Evolutionary conservation across 2,329 filamentous ascomycete species (phyloP), one percentile per base, ranked within the genome.

Genomic region (Orbilia oligospora): DNA sequence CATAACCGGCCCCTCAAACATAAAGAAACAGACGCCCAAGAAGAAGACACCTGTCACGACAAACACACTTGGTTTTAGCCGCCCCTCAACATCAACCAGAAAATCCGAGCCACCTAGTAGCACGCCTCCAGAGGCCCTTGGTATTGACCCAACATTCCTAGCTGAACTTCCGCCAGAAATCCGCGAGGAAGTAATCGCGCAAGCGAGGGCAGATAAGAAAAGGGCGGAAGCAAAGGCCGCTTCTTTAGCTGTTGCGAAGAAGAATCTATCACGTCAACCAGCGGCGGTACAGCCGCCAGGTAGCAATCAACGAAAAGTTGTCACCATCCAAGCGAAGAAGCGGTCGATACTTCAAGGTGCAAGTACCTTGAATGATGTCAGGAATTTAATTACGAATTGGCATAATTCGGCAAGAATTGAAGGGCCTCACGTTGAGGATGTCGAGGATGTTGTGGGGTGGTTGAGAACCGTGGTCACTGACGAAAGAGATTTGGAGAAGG

Each of bases 81-180:
- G 8, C 86, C 94, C 0, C 88, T 90, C 2, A 93, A 96, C 84
- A 91, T 93, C 0, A 94, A 88, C 81, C 5, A 41, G 46, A 6
- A 63, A 48, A 6, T n/a, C 36, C 18, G 63, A 53, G 8, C 48
- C 44, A 24, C 69, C 58, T 1, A 51, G 53, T 16, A 51, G 41
- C n/a, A 75, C 69, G 16, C 70, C 70, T 10, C 64, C 69, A 1
- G 73, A 77, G 51, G 61, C 67, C 30, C 63, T 77, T 41, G 73
- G 73, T 14, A 77, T 77, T 24, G 73, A 77, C 20, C 73, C 73
- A 1, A 64, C 91, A 0, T 94, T 97, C 82, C 89, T 98, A 1
- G 90, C 91, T 0, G 93, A 94, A 16, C 86, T 98, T 0, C 95
- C 95, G 0, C 90, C 92, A 80, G 93, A 97, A 56, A 88, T 97